Percentiles rank a stretch among this genome's conserved stretches.
phyloP scores from a whole-genome alignment of 345 rosid genomes.

The Hypericum perforatum region DNA sequence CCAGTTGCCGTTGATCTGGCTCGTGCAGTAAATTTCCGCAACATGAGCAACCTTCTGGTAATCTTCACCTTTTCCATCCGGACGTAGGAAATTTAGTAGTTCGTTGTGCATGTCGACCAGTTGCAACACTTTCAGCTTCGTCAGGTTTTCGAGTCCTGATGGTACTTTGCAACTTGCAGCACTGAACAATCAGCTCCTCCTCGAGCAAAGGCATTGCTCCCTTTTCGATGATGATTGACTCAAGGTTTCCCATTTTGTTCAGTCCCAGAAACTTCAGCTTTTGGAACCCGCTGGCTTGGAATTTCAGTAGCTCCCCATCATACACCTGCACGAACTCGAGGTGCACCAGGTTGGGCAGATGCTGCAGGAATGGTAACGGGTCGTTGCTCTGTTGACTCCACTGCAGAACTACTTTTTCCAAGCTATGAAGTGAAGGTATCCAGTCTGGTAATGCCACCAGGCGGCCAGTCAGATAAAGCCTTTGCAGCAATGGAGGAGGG shows the following conservation, averaged over 20 bases:
- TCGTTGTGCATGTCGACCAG: constrained; percentile 16
- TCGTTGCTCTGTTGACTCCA: constrained; percentile 15
- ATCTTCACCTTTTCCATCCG: constrained; percentile 9
- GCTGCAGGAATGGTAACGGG: constrained; percentile 8
- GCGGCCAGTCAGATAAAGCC: constrained; percentile 16
- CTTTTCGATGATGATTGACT: constrained; percentile 8
- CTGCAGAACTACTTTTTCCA: constrained; percentile 12
- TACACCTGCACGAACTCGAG: constrained; percentile 14
- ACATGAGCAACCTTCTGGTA: not conserved
- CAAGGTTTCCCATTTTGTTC: constrained; percentile 7
- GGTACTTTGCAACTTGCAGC: constrained; percentile 20
- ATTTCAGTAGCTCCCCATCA: constrained; percentile 12
- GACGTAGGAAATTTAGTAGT: not conserved
- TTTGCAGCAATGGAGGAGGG: constrained; percentile 22
- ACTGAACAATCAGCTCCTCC: constrained; percentile 12
- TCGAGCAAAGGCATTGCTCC: constrained; percentile 23
- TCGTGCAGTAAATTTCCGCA: not conserved
- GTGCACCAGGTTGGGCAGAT: constrained; percentile 21
- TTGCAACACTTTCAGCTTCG: constrained; percentile 13
- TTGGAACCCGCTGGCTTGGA: constrained; percentile 9
- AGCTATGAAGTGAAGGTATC: constrained; percentile 15
- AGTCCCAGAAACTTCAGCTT: constrained; percentile 17
- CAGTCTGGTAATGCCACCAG: constrained; percentile 20
- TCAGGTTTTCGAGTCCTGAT: constrained; percentile 10
- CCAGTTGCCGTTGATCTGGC: not conserved